Conservation (phyloP, 352 stramenopile genomes). For the Pythium periplocum region DNA sequence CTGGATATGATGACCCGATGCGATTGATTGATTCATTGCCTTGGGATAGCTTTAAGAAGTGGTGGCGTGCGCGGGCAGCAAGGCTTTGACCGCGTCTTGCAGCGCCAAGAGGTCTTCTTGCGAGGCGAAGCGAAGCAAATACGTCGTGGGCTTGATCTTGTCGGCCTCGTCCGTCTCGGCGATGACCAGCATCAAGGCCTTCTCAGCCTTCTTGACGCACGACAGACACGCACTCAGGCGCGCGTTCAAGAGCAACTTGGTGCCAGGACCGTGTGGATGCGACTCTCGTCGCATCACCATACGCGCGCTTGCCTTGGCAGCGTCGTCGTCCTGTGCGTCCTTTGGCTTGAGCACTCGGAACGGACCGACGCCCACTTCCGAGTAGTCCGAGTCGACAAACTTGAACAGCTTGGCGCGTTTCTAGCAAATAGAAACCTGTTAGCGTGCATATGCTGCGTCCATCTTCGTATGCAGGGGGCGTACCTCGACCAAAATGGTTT, state of each 20-base stretch:
- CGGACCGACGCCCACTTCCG: constrained; percentile 70
- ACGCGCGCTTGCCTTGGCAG: constrained; percentile 38
- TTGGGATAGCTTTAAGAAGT: constrained; percentile 11
- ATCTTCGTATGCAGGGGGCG: neutral
- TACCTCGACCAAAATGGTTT: constrained; percentile 69
- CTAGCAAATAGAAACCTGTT: constrained; percentile 17
- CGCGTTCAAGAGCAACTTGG: constrained; percentile 73
- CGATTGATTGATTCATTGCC: too few relatives aligned
- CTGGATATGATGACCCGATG: too few relatives aligned
- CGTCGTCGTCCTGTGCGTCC: constrained; percentile 28
- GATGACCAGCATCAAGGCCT: constrained; percentile 64
- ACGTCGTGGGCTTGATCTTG: constrained; percentile 62
- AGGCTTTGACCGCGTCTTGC: constrained; percentile 29
- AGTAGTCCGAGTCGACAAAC: constrained; percentile 66
- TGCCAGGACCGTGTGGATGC: constrained; percentile 60
- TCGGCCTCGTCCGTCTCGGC: constrained; percentile 38
- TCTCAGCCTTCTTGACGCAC: constrained; percentile 72
- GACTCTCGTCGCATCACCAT: constrained; percentile 81
- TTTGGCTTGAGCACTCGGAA: constrained; percentile 55
- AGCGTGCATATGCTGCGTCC: neutral
- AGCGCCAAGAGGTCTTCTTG: constrained; percentile 54
- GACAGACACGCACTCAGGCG: constrained; percentile 54
- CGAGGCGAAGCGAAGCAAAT: constrained; percentile 60
- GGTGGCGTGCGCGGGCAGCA: constrained; percentile 14
- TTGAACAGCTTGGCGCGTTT: constrained; percentile 82